These are phyloP conservation scores for Penicillium sp. DNA, from an alignment of 2,329 filamentous ascomycete genomes.

Conservation along the genomic window DNA sequence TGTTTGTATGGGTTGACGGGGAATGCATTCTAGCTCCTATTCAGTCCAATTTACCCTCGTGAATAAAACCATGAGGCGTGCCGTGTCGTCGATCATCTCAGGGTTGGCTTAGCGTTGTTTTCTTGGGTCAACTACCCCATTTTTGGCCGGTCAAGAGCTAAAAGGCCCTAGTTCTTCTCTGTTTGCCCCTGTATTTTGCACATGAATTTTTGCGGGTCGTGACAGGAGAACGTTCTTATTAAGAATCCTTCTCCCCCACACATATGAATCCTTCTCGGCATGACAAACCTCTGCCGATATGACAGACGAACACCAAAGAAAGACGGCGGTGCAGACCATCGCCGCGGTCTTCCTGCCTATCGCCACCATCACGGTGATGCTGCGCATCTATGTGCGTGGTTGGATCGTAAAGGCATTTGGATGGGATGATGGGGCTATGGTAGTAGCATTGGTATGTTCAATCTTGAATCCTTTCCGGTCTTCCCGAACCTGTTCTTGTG, in stretches of 20 bases:
- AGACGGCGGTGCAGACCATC: conserved; percentile 25
- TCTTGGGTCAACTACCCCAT: not conserved
- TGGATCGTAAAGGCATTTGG: conserved; percentile 35
- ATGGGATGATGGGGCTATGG: conserved; percentile 36
- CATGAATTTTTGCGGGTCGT: not conserved
- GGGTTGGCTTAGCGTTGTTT: not conserved
- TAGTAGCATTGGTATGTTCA: conserved; percentile 27
- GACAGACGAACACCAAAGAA: conserved; percentile 25
- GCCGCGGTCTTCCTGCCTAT: conserved; percentile 32
- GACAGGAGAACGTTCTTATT: not conserved
- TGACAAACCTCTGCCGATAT: conserved; percentile 7
- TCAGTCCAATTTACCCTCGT: not conserved
- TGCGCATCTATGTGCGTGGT: conserved; percentile 36
- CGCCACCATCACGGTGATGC: conserved; percentile 27
- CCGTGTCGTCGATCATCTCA: conserved; percentile 1
- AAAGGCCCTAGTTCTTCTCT: not conserved
- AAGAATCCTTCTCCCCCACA: conserved; percentile 10
- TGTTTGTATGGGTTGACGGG: not conserved
- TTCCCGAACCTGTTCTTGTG: not conserved
- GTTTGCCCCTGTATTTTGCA: not conserved
- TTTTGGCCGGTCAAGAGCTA: not conserved
- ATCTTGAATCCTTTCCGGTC: not conserved
- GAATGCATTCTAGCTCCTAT: not conserved
- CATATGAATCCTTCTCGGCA: not conserved
- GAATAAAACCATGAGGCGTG: not conserved